phyloP scores from a whole-genome alignment of 108 stramenopile genomes.

The Hondaea fermentalgiana region DNA sequence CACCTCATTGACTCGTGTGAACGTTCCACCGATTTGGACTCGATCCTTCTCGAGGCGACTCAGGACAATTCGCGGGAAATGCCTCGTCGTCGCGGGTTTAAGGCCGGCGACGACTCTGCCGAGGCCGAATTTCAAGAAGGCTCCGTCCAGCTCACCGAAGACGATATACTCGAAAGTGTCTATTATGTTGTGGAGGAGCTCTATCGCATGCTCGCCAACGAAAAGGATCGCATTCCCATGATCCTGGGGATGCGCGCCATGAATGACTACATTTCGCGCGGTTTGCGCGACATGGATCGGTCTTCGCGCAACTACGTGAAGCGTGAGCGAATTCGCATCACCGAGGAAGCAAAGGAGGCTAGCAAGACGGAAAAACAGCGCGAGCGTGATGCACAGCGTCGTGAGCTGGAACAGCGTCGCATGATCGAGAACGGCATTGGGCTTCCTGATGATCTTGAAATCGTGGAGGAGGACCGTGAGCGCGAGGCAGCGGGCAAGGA shows the following conservation, averaged over 20 bases:
- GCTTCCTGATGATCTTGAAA: neutral
- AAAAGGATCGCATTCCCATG: neutral
- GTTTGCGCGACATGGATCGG: neutral
- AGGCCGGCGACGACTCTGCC: neutral
- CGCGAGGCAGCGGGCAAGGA: neutral
- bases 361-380: neutral
- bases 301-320: neutral
- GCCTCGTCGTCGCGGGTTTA: neutral
- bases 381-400: neutral
- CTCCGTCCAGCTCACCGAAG: neutral
- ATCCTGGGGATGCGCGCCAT: neutral
- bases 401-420: neutral
- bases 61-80: neutral
- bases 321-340: neutral
- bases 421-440: conserved; percentile 10
- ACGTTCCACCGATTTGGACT: neutral
- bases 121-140: neutral
- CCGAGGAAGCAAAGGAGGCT: neutral
- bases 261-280: neutral
- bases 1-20: neutral
- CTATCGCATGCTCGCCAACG: neutral
- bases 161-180: neutral
- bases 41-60: neutral
- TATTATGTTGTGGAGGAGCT: neutral
- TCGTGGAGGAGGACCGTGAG: neutral